phyloP scores from a whole-genome alignment of 2,329 filamentous ascomycete species.

The Monosporascus cannonballus region DNA sequence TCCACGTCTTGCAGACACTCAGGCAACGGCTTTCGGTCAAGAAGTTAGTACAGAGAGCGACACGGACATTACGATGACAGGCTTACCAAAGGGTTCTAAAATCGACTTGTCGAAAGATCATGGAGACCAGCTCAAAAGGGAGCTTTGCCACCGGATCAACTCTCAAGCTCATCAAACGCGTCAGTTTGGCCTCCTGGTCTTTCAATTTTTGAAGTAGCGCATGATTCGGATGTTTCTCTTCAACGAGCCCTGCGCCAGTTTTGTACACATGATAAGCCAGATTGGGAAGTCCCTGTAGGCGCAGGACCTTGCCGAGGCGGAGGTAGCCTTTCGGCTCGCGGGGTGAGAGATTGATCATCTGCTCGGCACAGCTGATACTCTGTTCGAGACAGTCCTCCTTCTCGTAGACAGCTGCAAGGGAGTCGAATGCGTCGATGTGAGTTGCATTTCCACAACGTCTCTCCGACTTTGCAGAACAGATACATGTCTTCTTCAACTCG shows the following conservation, averaged over 20 bases:
- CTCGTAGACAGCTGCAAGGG: conserved; percentile 18
- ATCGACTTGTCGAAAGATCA: conserved; percentile 18
- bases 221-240: conserved; percentile 17
- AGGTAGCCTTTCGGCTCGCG: conserved; percentile 22
- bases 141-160: conserved; percentile 16
- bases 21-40: conserved; percentile 14
- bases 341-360: conserved; percentile 22
- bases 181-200: conserved; percentile 13
- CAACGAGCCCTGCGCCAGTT: conserved; percentile 19
- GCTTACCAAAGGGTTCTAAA: conserved; percentile 17
- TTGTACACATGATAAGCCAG: conserved; percentile 17
- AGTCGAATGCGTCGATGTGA: conserved; percentile 21
- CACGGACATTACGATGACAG: not conserved
- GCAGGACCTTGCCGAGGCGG: conserved; percentile 22
- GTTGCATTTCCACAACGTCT: conserved; percentile 15
- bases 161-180: conserved; percentile 5
- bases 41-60: not conserved
- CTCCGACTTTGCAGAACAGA: conserved; percentile 15
- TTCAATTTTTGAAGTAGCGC: conserved; percentile 11
- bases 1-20: conserved; percentile 22
- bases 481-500: conserved; percentile 16
- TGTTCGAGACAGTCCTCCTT: conserved; percentile 9
- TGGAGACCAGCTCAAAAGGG: conserved; percentile 19
- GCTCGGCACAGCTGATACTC: conserved; percentile 12
- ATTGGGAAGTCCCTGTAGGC: conserved; percentile 9